Evolutionary conservation across 176 grass and related monocot genomes (phyloP), one percentile per base, ranked within the genome.

Genomic region (Oryza officinalis): DNA sequence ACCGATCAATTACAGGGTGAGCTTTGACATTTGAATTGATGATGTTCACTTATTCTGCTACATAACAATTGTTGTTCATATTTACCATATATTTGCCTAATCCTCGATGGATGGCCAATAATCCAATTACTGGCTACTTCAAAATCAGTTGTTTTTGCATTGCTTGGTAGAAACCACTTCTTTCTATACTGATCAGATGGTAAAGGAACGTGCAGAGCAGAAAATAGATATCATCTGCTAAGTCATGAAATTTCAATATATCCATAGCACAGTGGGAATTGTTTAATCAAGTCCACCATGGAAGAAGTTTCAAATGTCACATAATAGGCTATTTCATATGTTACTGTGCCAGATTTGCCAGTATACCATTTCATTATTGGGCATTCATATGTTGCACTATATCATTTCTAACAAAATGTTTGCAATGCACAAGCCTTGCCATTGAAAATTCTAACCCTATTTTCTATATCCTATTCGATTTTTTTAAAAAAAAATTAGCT

Each of bases 1-100:
- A 32, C 76, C 17, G 89, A 91, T 65, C 71, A 61, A 14, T 84
- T 89, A 63, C 78, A 87, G 72, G 87, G 92, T 98, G 65, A 86
- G 69, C 86, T 86, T 78, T 89, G 50, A 17, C 67, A 81, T 88
- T 90, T 83, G 17, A 47, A 67, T 61, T 17, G 27, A 47, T 67
- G 9, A 47, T 22, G 18, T 57, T 57, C 52, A 57, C 52, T 57
- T 43, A 69, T 31, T 41, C 65, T 61, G 59, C 38, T 77, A 27
- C 20, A 28, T 28, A n/a, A 13, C 6, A 4, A 6, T 76, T 13
- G 26, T 67, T 84, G 27, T 72, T 5, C 47, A 72, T 59, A 22
- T 73, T 14, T 11, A 63, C n/a, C 35, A 32, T 68, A 54, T 31
- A 37, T 33, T 38, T 71, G 31, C 63, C 74, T 76, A 69, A 10